phyloP scores from a whole-genome alignment of 2,329 filamentous ascomycete genomes.

The Aspergillus amoenus region DNA sequence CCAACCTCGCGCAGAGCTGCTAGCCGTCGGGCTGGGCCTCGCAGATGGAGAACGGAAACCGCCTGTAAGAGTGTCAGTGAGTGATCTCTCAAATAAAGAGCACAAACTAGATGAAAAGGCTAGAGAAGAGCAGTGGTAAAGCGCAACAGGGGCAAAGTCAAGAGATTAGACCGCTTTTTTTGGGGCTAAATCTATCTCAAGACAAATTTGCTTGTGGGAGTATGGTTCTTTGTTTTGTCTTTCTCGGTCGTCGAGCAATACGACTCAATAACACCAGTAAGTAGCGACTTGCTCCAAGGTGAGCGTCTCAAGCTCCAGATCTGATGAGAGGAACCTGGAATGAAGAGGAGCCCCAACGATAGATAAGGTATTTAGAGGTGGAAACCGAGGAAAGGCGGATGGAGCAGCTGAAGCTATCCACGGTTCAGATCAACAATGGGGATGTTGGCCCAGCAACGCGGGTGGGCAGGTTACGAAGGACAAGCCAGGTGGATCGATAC shows the following conservation, averaged over 20 bases:
- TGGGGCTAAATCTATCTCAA: conserved; percentile 15
- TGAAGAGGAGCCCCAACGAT: conserved; percentile 24
- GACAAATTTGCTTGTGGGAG: conserved; percentile 5
- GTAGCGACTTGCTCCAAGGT: conserved; percentile 5
- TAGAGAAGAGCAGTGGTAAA: conserved; percentile 7
- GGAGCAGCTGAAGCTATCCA: conserved; percentile 30
- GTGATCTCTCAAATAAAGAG: conserved; percentile 44
- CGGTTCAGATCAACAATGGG: conserved; percentile 41
- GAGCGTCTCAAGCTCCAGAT: conserved; percentile 13
- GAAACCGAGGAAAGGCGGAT: conserved; percentile 30
- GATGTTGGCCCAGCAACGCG: conserved; percentile 39
- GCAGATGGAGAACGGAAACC: conserved; percentile 28
- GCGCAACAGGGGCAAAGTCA: conserved; percentile 9
- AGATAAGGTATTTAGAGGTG: conserved; percentile 31
- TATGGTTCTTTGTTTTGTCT: background rate
- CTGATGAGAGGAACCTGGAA: conserved; percentile 10
- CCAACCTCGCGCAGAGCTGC: conserved; percentile 73
- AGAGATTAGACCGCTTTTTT: conserved; percentile 14
- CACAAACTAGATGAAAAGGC: conserved; percentile 20
- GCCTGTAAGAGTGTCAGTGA: conserved; percentile 62
- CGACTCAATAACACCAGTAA: background rate
- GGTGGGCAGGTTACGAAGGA: conserved; percentile 19
- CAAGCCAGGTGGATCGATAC: conserved; percentile 18
- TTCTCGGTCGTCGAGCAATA: conserved; percentile 7
- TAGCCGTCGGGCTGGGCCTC: conserved; percentile 65